Evolutionary conservation across 2,329 filamentous ascomycete species (phyloP), one percentile per base, ranked within the genome.

Genomic region (Botrytis porri): DNA sequence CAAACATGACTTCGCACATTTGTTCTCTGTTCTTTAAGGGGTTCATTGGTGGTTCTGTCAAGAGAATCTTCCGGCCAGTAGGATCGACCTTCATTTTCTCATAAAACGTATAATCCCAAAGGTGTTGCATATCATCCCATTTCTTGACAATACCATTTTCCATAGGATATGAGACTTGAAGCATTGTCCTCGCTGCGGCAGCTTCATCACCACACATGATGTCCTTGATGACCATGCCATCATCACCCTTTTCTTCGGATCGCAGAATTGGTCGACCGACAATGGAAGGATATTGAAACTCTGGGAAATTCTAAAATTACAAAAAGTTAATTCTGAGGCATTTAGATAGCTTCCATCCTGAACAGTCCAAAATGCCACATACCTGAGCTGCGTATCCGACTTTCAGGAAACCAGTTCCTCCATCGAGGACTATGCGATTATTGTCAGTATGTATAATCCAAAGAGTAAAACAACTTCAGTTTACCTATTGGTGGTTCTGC

Each of bases 191-290:
- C 77, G 96, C 95, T 71, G 94, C 94, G 25, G 96, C 95, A 67
- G 96, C 96, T 85, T 99, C 95, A 85, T 99, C 96, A 82, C 96
- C 96, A 85, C 95, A 98, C 96, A 99, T 99, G 82, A 99, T 98
- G 85, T 99, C 96, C 88, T 98, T 98, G 84, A 95, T 89, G 78
- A 91, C 86, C 85, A 89, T 92, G 84, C 88, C 91, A 86, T 89
- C 78, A 74, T 79, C 79, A 79, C 86, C 87, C 82, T 88, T 88
- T 84, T 99, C 96, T 87, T 99, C 96, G 75, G 95, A 95, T 84
- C 96, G 94, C 81, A 99, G 89, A 84, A 99, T 99, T 69, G 96
- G 96, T 79, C 96, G 93, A 82, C 96, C 96, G 83, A 99, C 94
- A 84, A 99, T 98, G 78, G 95, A 98, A 73, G 96, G 96, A 84